These are phyloP conservation scores for Aspergillus sp. DNA, from an alignment of 2,329 filamentous ascomycete species.

Conservation along the genomic window DNA sequence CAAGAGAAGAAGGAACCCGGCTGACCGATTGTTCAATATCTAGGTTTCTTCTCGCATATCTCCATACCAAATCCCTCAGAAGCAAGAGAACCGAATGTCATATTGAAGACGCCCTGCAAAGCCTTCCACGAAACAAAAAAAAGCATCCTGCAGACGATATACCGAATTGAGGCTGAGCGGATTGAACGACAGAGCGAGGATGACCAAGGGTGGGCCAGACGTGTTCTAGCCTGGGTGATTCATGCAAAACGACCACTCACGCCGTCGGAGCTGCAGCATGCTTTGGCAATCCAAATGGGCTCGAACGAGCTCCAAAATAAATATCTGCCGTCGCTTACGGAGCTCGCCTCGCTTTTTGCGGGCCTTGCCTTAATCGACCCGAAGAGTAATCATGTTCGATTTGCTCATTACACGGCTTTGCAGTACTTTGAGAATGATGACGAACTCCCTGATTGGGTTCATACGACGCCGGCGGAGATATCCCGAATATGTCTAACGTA, in stretches of 20 bases:
- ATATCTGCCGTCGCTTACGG: slow-evolving; percentile 30
- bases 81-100: slow-evolving; percentile 23
- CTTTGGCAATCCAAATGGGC: slow-evolving; percentile 39
- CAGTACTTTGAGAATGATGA: no score
- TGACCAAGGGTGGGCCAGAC: slow-evolving; percentile 36
- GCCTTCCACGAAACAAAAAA: no score
- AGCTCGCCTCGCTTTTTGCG: slow-evolving; percentile 28
- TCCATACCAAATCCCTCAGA: slow-evolving; percentile 21
- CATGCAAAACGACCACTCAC: slow-evolving; percentile 37
- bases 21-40: neutral
- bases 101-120: no score
- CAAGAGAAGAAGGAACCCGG: no score
- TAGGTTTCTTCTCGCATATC: slow-evolving; percentile 30
- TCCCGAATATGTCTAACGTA: no score
- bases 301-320: slow-evolving; percentile 32
- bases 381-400: no score
- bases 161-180: slow-evolving; percentile 12
- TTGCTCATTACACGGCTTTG: no score
- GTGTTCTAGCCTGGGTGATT: slow-evolving; percentile 45
- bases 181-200: slow-evolving; percentile 40
- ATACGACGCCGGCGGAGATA: no score
- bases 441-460: no score
- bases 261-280: slow-evolving; percentile 42
- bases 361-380: slow-evolving; percentile 25
- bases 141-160: no score